These are phyloP conservation scores for Umbelopsis vinacea DNA, from an alignment of 192 early-diverging fungal genomes.

Conservation along the genomic window DNA sequence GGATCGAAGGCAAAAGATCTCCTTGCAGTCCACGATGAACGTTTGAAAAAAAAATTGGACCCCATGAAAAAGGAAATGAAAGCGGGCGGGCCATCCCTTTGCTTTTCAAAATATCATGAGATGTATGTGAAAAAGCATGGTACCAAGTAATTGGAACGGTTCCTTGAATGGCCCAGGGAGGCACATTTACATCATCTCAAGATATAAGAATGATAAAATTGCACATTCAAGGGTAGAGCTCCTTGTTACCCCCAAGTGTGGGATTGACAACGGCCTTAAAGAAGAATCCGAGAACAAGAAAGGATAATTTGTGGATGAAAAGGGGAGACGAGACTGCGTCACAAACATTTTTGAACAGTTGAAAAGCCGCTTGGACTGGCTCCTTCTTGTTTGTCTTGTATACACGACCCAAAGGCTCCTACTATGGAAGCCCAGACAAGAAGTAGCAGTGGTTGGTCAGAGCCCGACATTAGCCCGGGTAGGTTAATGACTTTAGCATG, in stretches of 20 bases:
- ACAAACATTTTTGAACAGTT: constrained; percentile 13
- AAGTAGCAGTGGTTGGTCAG: background rate
- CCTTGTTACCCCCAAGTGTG: background rate
- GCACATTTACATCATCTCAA: background rate
- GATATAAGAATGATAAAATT: background rate
- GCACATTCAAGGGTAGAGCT: background rate
- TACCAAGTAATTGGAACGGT: too few relatives aligned
- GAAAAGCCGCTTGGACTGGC: constrained; percentile 19
- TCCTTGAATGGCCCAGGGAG: background rate
- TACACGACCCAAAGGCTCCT: constrained; percentile 17
- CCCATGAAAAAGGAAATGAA: constrained; percentile 11
- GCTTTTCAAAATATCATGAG: background rate
- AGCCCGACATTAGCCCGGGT: constrained; percentile 10
- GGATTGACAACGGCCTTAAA: constrained; percentile 15
- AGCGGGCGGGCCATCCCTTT: too few relatives aligned
- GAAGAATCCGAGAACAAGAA: background rate
- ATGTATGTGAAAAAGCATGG: too few relatives aligned
- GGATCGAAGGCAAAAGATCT: too few relatives aligned
- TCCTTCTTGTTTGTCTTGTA: constrained; percentile 21
- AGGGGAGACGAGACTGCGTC: constrained; percentile 13
- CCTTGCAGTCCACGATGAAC: too few relatives aligned
- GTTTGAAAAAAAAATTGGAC: background rate
- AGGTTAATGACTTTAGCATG: background rate
- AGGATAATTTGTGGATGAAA: background rate
- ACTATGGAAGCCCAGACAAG: constrained; percentile 18